Percentiles rank a stretch among this genome's conserved stretches.
These are phyloP conservation scores for Fusarium sororula DNA, from an alignment of 2,329 filamentous ascomycete species.

Conservation along the genomic window DNA sequence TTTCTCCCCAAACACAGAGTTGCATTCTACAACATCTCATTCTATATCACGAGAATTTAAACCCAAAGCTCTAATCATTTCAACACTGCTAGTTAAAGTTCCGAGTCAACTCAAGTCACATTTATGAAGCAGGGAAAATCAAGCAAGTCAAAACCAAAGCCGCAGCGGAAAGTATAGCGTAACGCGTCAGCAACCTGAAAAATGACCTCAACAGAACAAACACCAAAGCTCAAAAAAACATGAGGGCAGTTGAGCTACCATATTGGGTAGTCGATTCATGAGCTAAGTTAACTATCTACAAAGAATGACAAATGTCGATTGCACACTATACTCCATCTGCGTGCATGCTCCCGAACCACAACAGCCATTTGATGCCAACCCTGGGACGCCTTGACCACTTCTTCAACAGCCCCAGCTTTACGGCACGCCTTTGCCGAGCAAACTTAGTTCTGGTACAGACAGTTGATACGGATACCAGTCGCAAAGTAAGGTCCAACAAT, in stretches of 20 bases:
- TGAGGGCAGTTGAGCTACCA: too few species aligned
- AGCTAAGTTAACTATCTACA: neutral
- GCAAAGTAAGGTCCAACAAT: conserved; percentile 3
- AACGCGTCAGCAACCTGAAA: too few species aligned
- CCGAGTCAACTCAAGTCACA: too few species aligned
- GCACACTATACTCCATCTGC: neutral
- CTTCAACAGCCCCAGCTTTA: neutral
- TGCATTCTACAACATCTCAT: fast-evolving
- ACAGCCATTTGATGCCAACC: fast-evolving
- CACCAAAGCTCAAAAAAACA: too few species aligned
- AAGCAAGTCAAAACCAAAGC: too few species aligned
- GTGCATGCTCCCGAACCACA: neutral
- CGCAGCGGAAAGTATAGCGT: too few species aligned
- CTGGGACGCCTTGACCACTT: neutral
- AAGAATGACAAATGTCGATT: neutral
- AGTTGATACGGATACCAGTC: neutral
- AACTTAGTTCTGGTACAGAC: conserved; percentile 47
- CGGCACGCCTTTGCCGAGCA: neutral
- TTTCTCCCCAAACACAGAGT: fast-evolving
- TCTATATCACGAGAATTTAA: neutral
- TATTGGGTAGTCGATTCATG: neutral
- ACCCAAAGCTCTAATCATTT: too few species aligned
- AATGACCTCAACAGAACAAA: too few species aligned
- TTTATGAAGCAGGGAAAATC: too few species aligned
- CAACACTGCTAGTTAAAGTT: too few species aligned